These are phyloP conservation scores for Geotrichum klebahnii DNA, from an alignment of 1,139 yeast species.

Conservation along the genomic window DNA sequence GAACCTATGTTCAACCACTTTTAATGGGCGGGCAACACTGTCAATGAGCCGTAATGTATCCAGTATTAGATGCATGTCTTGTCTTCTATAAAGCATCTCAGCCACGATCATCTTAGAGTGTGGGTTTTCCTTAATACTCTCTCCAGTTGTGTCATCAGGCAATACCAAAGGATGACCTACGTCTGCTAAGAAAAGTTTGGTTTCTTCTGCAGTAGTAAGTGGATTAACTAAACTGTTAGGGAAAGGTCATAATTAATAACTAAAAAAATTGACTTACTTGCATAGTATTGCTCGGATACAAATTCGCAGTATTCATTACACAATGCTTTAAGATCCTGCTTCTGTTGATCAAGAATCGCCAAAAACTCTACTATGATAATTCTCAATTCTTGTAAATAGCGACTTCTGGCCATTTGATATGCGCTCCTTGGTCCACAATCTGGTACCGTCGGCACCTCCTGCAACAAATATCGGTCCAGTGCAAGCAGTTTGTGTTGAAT, in stretches of 20 bases:
- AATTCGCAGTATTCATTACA: slow-evolving; percentile 12
- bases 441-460: not conserved
- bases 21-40: slow-evolving; percentile 3
- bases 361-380: not conserved
- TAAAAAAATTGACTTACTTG: slow-evolving; percentile 4
- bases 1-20: slow-evolving; percentile 15
- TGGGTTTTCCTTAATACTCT: not conserved
- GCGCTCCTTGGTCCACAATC: not conserved
- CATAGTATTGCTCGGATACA: slow-evolving; percentile 10
- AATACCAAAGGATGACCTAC: not conserved
- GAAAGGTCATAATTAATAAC: not conserved
- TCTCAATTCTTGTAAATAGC: not conserved
- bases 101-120: slow-evolving; percentile 2
- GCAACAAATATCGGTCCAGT: slow-evolving; percentile 5
- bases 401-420: not conserved
- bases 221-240: slow-evolving; percentile 18
- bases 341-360: slow-evolving; percentile 6
- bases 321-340: slow-evolving; percentile 11
- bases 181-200: slow-evolving; percentile 5
- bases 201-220: slow-evolving; percentile 5
- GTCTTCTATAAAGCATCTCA: slow-evolving; percentile 16
- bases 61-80: slow-evolving; percentile 17
- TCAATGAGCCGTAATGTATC: slow-evolving; percentile 15
- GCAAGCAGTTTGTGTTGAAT: slow-evolving; percentile 4
- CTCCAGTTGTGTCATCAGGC: slow-evolving; percentile 1